Conservation (phyloP, 2,329 filamentous ascomycete species). For the Clonostachys byssicola region DNA sequence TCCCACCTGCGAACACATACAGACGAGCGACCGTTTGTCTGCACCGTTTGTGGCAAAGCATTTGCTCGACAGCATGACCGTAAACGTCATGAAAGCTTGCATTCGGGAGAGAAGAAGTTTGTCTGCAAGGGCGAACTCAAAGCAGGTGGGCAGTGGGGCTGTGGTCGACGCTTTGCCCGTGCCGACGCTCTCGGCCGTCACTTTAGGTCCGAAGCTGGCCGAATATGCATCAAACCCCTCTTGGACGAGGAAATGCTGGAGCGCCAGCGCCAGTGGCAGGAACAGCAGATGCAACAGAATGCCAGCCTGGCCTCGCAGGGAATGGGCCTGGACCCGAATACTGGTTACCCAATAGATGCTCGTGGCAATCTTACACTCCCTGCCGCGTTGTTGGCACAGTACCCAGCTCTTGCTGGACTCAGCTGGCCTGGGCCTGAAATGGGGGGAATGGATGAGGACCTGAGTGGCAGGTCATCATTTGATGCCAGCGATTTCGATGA, state of each 20-base stretch:
- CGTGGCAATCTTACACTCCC: constrained; percentile 67
- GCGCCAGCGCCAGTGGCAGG: constrained; percentile 69
- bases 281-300: constrained; percentile 63
- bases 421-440: constrained; percentile 71
- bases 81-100: constrained; percentile 92
- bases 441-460: constrained; percentile 69
- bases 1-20: constrained; percentile 96
- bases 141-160: constrained; percentile 82
- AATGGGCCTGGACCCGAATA: constrained; percentile 53
- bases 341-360: constrained; percentile 53
- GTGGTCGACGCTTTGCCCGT: constrained; percentile 86
- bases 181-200: constrained; percentile 92
- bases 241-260: constrained; percentile 90
- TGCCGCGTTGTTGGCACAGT: constrained; percentile 83
- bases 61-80: constrained; percentile 97
- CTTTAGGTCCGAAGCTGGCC: constrained; percentile 91
- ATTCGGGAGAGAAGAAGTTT: constrained; percentile 98
- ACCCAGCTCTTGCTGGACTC: constrained; percentile 85
- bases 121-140: constrained; percentile 92
- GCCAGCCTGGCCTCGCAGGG: constrained; percentile 38
- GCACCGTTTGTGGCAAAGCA: constrained; percentile 93
- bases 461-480: constrained; percentile 77
- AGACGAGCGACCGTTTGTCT: constrained; percentile 95
- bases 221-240: constrained; percentile 95
- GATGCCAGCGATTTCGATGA: constrained; percentile 77